Conservation (phyloP, 1,139 yeast species). For the Yamadazyma songkhlaensis region DNA sequence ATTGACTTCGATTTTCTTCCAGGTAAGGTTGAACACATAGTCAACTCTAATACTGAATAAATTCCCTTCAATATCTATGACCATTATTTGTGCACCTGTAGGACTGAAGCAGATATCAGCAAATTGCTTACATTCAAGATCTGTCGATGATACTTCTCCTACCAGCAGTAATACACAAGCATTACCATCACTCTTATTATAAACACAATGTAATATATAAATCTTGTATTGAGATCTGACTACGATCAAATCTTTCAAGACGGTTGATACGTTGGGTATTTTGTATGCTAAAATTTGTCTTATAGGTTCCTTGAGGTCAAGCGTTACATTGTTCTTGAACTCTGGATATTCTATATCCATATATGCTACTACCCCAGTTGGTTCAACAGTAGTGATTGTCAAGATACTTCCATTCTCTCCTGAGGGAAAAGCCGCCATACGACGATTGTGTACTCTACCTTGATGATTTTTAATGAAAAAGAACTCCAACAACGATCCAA, state of each 20-base stretch:
- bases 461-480: slow-evolving; percentile 17
- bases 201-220: slow-evolving; percentile 22
- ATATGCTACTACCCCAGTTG: slow-evolving; percentile 2
- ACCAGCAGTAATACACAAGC: slow-evolving; percentile 18
- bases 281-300: slow-evolving; percentile 35
- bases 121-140: slow-evolving; percentile 30
- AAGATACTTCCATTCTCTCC: slow-evolving; percentile 28
- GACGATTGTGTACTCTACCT: slow-evolving; percentile 8
- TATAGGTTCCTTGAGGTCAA: slow-evolving; percentile 26
- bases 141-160: slow-evolving; percentile 20
- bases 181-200: slow-evolving; percentile 1
- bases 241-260: slow-evolving; percentile 19
- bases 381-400: slow-evolving; percentile 10
- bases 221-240: slow-evolving; percentile 26
- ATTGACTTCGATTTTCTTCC: slow-evolving; percentile 1
- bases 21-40: neutral
- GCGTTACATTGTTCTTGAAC: slow-evolving; percentile 23
- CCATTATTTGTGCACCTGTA: slow-evolving; percentile 35
- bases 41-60: slow-evolving; percentile 24
- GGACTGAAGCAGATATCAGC: slow-evolving; percentile 49
- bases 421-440: slow-evolving; percentile 31
- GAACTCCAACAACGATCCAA: slow-evolving; percentile 23
- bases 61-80: slow-evolving; percentile 53
- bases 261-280: slow-evolving; percentile 13
- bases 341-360: slow-evolving; percentile 12